phyloP scores from a whole-genome alignment of 441 rosid genomes.

The Gossypium laxum region DNA sequence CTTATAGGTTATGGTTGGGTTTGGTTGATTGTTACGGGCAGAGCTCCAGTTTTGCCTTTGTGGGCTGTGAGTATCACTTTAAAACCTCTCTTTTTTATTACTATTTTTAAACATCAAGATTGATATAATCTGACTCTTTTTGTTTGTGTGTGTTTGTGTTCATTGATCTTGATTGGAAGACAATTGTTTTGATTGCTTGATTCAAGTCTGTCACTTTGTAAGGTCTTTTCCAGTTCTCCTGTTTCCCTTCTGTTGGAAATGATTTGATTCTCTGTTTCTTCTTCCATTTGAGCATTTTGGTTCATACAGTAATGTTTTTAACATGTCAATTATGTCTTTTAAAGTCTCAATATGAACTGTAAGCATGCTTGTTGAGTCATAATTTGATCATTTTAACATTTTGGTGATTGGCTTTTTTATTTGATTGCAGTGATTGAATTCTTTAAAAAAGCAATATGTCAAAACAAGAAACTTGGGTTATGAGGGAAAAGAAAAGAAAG shows the following conservation, averaged over 20 bases:
- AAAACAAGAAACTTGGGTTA: background rate
- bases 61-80: constrained; percentile 73
- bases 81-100: background rate
- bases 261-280: background rate
- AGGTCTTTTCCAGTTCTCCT: background rate
- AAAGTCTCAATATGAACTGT: background rate
- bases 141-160: background rate
- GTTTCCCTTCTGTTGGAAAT: background rate
- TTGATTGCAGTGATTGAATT: background rate
- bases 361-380: background rate
- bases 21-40: constrained; percentile 75
- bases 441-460: background rate
- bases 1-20: constrained; percentile 88
- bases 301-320: background rate
- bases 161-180: background rate
- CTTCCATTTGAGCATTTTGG: background rate
- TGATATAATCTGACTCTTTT: background rate
- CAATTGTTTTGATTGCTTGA: background rate
- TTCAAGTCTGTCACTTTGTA: background rate
- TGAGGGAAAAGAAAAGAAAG: background rate
- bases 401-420: background rate
- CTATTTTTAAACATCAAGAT: background rate
- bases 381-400: background rate
- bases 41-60: constrained; percentile 64
- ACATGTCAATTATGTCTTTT: background rate